Evolutionary conservation across 768 basidiomycete genomes (phyloP).

Genomic region (Suillus weaverae): DNA sequence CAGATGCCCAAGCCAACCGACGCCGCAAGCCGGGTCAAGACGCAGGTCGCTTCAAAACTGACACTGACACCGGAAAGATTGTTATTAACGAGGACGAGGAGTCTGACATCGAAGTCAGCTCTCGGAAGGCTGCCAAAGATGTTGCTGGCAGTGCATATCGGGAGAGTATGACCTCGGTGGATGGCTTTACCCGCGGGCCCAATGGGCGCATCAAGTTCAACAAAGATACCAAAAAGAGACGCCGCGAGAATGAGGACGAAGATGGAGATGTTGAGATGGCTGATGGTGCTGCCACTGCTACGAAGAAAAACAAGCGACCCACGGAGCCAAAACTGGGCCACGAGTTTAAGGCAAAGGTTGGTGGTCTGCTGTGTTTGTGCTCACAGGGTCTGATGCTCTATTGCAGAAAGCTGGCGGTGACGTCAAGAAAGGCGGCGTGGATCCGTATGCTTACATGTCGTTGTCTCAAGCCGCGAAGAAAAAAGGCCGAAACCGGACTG

Average conservation of each 20-base stretch:
- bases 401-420: slow-evolving; percentile 91
- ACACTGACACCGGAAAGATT: slow-evolving; percentile 81
- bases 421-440: slow-evolving; percentile 80
- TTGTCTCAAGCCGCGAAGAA: slow-evolving; percentile 80
- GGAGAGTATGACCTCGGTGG: slow-evolving; percentile 79
- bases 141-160: slow-evolving; percentile 77
- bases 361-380: slow-evolving; percentile 22
- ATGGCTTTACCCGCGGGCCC: slow-evolving; percentile 85
- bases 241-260: slow-evolving; percentile 64
- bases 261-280: slow-evolving; percentile 75
- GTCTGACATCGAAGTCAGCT: slow-evolving; percentile 42
- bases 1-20: slow-evolving; percentile 48
- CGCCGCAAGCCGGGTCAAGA: slow-evolving; percentile 84
- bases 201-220: slow-evolving; percentile 91
- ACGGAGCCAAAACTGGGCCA: slow-evolving; percentile 66
- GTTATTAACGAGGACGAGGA: slow-evolving; percentile 65
- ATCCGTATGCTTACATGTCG: slow-evolving; percentile 91
- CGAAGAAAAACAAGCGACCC: slow-evolving; percentile 52
- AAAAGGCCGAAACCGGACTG: slow-evolving; percentile 47
- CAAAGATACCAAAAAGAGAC: slow-evolving; percentile 93
- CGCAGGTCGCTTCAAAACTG: slow-evolving; percentile 82
- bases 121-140: slow-evolving; percentile 47
- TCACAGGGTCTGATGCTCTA: slow-evolving; percentile 2
- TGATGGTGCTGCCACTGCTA: slow-evolving; percentile 53
- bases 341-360: slow-evolving; percentile 95